Conservation (phyloP, 352 stramenopile genomes). For the Phytophthora foliorum region DNA sequence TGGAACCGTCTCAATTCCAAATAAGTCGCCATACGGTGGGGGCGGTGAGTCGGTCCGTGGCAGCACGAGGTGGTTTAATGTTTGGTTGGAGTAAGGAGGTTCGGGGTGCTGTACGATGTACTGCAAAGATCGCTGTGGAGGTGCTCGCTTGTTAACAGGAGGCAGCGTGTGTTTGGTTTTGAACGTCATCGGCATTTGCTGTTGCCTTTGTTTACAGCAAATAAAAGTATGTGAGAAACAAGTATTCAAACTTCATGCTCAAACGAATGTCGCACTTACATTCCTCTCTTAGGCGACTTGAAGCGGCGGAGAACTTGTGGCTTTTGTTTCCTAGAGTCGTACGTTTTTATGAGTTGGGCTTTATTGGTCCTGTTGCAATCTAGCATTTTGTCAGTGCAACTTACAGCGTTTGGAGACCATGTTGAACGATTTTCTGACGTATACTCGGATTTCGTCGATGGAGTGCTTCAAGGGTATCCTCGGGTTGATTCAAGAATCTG, state of each 20-base stretch:
- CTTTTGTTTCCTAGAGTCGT: conserved; percentile 37
- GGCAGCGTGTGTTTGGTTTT: conserved; percentile 33
- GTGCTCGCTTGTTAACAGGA: conserved; percentile 31
- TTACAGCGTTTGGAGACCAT: conserved; percentile 33
- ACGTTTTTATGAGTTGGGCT: too few relatives aligned
- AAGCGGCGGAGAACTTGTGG: conserved; percentile 12
- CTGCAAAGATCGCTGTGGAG: conserved; percentile 26
- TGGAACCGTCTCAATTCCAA: conserved; percentile 67
- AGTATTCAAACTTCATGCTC: not conserved
- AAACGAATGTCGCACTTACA: conserved; percentile 22
- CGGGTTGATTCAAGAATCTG: conserved; percentile 2
- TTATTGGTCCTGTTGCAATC: too few relatives aligned
- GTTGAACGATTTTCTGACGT: conserved; percentile 12
- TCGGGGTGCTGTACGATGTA: conserved; percentile 28
- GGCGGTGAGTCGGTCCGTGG: conserved; percentile 50
- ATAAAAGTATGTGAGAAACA: not conserved
- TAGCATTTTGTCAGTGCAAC: too few relatives aligned
- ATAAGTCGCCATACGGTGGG: conserved; percentile 69
- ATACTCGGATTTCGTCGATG: conserved; percentile 8
- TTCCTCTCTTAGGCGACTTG: conserved; percentile 34
- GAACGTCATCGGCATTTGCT: conserved; percentile 10
- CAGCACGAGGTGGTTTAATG: conserved; percentile 8
- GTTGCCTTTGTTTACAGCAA: conserved; percentile 9
- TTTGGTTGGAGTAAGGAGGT: conserved; percentile 24
- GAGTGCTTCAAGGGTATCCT: conserved; percentile 1